These are phyloP conservation scores for Fraxinus sp. DNA, from an alignment of 305 asterid genomes.

Conservation along the genomic window DNA sequence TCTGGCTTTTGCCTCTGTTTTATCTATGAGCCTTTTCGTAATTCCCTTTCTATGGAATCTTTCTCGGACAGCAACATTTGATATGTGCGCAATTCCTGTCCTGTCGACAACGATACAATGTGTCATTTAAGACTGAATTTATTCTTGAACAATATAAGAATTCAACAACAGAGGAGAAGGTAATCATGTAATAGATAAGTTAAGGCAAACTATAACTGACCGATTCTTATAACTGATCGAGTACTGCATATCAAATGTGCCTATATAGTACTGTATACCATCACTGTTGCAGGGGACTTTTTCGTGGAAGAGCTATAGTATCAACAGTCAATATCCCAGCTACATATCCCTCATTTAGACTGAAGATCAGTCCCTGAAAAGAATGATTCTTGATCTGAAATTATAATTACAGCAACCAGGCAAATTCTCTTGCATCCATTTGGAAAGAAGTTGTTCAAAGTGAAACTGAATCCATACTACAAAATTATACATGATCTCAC, in stretches of 20 bases:
- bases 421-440: conserved; percentile 76
- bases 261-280: background rate
- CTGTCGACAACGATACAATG: conserved; percentile 36
- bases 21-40: conserved; percentile 58
- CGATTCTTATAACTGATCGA: background rate
- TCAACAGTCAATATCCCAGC: conserved; percentile 86
- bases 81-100: conserved; percentile 84
- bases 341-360: conserved; percentile 63
- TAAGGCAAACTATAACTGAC: background rate
- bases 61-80: conserved; percentile 83
- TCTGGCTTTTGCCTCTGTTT: conserved; percentile 76
- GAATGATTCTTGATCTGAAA: conserved; percentile 46
- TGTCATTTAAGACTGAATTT: background rate
- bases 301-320: conserved; percentile 83
- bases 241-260: background rate
- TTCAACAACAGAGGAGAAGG: background rate
- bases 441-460: background rate
- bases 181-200: background rate
- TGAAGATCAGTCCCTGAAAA: conserved; percentile 54
- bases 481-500: background rate
- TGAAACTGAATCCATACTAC: background rate
- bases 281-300: conserved; percentile 41
- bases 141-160: background rate
- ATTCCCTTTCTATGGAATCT: conserved; percentile 70
- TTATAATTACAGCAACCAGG: conserved; percentile 71